Conservation (phyloP, 495 filamentous ascomycete genomes). For the Viridothelium virens region DNA sequence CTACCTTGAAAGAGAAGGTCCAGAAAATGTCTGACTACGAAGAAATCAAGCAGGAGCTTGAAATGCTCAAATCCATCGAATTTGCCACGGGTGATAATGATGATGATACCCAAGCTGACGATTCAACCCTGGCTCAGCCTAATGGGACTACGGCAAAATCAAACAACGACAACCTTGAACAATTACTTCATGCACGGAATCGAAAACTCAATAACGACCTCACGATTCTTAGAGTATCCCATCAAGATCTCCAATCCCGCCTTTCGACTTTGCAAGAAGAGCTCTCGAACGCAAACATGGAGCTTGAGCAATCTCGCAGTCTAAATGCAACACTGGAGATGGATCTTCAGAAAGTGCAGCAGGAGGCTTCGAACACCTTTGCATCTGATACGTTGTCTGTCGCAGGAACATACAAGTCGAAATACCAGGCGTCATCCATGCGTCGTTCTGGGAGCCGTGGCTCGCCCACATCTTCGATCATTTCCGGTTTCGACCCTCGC, state of each 20-base stretch:
- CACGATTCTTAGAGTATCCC: conserved; percentile 84
- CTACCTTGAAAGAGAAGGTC: conserved; percentile 65
- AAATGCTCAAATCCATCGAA: conserved; percentile 95
- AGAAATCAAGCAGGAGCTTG: conserved; percentile 88
- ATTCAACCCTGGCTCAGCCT: conserved; percentile 16
- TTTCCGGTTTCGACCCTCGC: conserved; percentile 83
- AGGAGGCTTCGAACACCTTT: conserved; percentile 73
- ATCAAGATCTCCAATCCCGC: conserved; percentile 78
- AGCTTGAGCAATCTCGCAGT: conserved; percentile 75
- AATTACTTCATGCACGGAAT: conserved; percentile 83
- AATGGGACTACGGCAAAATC: conserved; percentile 48
- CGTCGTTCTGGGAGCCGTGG: conserved; percentile 50
- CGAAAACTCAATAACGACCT: conserved; percentile 93
- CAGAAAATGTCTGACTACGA: conserved; percentile 92
- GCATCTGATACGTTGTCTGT: conserved; percentile 83
- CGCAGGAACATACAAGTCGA: conserved; percentile 81
- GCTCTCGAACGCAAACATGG: conserved; percentile 71
- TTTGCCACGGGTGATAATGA: conserved; percentile 56
- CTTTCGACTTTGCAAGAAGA: conserved; percentile 76
- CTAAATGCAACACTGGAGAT: conserved; percentile 86
- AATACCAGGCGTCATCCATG: conserved; percentile 68
- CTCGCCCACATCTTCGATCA: conserved; percentile 96
- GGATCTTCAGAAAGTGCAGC: conserved; percentile 79
- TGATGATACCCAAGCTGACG: conserved; percentile 19
- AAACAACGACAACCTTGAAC: conserved; percentile 78